These are phyloP conservation scores for Cladorrhinum sp. DNA, from an alignment of 2,329 filamentous ascomycete species.

Conservation along the genomic window DNA sequence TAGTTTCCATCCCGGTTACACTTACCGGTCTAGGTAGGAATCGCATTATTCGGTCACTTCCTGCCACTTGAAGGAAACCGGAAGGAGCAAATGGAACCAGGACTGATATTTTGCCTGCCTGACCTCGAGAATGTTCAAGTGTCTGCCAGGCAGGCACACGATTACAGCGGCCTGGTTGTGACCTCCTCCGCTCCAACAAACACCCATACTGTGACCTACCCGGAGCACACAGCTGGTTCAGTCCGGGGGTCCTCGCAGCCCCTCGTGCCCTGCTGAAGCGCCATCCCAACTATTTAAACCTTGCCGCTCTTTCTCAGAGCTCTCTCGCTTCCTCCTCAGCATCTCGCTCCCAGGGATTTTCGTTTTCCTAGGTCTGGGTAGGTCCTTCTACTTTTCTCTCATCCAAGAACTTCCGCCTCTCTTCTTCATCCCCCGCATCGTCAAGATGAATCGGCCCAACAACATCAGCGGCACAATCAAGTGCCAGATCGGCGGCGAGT, in stretches of 20 bases:
- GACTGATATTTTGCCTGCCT: too few relatives aligned
- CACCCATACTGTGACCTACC: too few relatives aligned
- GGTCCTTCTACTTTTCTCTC: not conserved
- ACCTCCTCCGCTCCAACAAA: too few relatives aligned
- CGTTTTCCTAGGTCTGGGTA: too few relatives aligned
- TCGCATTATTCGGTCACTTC: not conserved
- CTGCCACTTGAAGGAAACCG: not conserved
- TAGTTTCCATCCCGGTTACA: not conserved
- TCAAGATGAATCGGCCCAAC: not conserved
- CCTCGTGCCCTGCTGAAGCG: not conserved
- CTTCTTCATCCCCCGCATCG: not conserved
- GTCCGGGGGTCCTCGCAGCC: not conserved
- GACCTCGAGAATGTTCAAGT: too few relatives aligned
- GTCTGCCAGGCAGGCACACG: too few relatives aligned
- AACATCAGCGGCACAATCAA: slow-evolving; percentile 8
- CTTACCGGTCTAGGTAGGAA: not conserved
- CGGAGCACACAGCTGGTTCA: not conserved
- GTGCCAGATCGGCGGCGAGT: slow-evolving; percentile 32
- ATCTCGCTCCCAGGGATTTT: too few relatives aligned
- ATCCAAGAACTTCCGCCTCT: not conserved
- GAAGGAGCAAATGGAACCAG: too few relatives aligned
- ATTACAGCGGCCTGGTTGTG: too few relatives aligned
- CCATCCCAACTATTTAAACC: not conserved
- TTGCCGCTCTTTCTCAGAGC: not conserved
- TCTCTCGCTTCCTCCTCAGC: not conserved